Base-by-base conservation (phyloP, 2,329 filamentous ascomycete genomes). In the Rhytidhysteron rufulum region DNA sequence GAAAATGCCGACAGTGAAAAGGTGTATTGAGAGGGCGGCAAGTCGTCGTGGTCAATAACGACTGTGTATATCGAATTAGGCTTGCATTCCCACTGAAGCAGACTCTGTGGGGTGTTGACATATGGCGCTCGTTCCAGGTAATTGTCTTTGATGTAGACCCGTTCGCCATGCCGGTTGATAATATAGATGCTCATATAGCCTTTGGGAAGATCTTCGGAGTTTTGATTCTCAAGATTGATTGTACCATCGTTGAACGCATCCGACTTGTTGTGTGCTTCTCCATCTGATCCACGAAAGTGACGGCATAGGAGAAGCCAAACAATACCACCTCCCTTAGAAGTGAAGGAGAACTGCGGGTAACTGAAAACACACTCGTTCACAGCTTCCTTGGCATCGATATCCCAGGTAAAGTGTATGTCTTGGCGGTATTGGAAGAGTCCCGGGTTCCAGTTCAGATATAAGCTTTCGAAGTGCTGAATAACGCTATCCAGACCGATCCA, bases 371-470 rank as follows among this genome's bases (percentile, higher is more conserved):
- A 95, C 47, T 89, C 86, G 0, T 82, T 81, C 41, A 86, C 85
- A 37, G 80, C 74, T 22, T 49, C 42, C 60, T 62, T 16, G 16
- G 68, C 63, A 7, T 53, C 49, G n/a, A 83, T 61, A 43, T 83
- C 75, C 93, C 93, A 98, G 2, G 76, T 75, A 57, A 97, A 95
- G 65, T 98, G 93, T 41, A 90, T 81, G 54, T 98, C 90, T 62
- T 95, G 84, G 7, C 90, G 82, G 58, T 86, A 71, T 2, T 72
- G 72, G 66, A 98, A 98, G 1, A 95, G 72, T 1, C 78, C 77
- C 0, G 93, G 90, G 50, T 95, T 96, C 93, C 93, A 98, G 66
- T 97, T 98, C 40, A 98, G 74, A 63, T 97, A 98, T 51, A 98
- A 80, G 15, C 90, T 95, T 61, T 97, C 89, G 48, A 96, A 98